A percentile compares a stretch with the other conserved stretches of the same genome.
Evolutionary conservation across 345 rosid species (phyloP).

Genomic region (Dipteronia dyeriana): DNA sequence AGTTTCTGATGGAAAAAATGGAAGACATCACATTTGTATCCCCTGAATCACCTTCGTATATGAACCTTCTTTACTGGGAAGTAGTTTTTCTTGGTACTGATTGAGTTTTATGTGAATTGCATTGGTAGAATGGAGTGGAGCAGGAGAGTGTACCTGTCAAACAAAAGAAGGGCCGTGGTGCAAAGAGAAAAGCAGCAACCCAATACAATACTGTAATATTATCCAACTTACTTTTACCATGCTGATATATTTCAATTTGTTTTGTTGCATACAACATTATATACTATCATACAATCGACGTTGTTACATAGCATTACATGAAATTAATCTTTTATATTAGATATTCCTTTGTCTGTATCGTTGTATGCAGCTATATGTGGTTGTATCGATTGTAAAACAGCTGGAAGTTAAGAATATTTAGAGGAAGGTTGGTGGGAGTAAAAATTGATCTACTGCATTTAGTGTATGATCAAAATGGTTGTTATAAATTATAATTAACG

Average conservation of each 20-base stretch:
- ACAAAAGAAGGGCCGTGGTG: constrained; percentile 59
- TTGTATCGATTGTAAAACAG: not conserved
- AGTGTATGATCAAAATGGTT: not conserved
- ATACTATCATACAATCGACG: not conserved
- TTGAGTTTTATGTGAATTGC: constrained; percentile 19
- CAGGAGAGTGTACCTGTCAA: constrained; percentile 40
- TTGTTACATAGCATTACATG: not conserved
- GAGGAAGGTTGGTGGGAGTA: not conserved
- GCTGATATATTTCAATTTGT: not conserved
- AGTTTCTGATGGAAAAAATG: constrained; percentile 90
- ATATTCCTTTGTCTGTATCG: not conserved
- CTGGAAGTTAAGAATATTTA: not conserved
- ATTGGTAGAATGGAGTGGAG: constrained; percentile 59
- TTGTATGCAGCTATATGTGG: not conserved
- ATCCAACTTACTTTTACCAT: constrained; percentile 6
- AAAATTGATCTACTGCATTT: not conserved
- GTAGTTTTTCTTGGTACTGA: constrained; percentile 15
- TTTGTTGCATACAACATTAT: not conserved
- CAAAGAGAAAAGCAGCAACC: constrained; percentile 75
- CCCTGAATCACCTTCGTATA: constrained; percentile 12
- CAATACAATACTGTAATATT: constrained; percentile 58
- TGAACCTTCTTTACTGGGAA: constrained; percentile 16
- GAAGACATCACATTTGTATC: constrained; percentile 71
- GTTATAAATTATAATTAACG: too few relatives aligned
- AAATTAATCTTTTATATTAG: not conserved